These are phyloP conservation scores for Ophiosphaerella korrae DNA, from an alignment of 2,329 filamentous ascomycete genomes.

Conservation along the genomic window DNA sequence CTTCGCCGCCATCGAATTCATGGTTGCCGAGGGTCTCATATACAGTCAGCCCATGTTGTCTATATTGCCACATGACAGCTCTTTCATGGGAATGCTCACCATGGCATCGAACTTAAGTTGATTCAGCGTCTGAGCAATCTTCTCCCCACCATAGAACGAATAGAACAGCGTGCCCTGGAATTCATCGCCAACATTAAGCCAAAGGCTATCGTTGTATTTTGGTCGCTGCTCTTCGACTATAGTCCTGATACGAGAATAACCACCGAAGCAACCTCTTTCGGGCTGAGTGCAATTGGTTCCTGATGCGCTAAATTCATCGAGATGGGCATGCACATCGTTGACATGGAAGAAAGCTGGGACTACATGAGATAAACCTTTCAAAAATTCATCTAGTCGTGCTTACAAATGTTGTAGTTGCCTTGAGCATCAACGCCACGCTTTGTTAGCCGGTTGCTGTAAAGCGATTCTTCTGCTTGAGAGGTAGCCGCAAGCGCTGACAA, in stretches of 20 bases:
- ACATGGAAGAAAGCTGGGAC: constrained; percentile 67
- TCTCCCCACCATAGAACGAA: constrained; percentile 68
- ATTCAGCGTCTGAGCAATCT: constrained; percentile 70
- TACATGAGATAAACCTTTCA: background rate
- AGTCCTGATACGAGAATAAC: constrained; percentile 68
- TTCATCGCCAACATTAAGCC: constrained; percentile 71
- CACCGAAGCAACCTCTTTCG: constrained; percentile 65
- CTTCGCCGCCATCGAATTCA: constrained; percentile 69
- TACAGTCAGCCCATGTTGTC: background rate
- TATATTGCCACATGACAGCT: constrained; percentile 54
- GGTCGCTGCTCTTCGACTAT: constrained; percentile 63
- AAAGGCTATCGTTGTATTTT: constrained; percentile 64
- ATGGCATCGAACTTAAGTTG: constrained; percentile 70
- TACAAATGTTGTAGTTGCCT: constrained; percentile 45
- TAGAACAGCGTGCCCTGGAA: constrained; percentile 73
- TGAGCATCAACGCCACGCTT: constrained; percentile 41
- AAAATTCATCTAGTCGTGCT: constrained; percentile 1
- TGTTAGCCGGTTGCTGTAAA: constrained; percentile 34
- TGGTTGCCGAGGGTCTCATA: constrained; percentile 15
- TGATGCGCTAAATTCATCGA: constrained; percentile 66
- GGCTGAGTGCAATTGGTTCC: constrained; percentile 66
- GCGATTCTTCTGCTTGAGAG: constrained; percentile 32
- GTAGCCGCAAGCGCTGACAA: constrained; percentile 23
- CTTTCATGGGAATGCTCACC: constrained; percentile 57
- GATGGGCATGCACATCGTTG: constrained; percentile 71